Conservation (phyloP, 1,284 basidiomycete species). For the Boletus sp. region DNA sequence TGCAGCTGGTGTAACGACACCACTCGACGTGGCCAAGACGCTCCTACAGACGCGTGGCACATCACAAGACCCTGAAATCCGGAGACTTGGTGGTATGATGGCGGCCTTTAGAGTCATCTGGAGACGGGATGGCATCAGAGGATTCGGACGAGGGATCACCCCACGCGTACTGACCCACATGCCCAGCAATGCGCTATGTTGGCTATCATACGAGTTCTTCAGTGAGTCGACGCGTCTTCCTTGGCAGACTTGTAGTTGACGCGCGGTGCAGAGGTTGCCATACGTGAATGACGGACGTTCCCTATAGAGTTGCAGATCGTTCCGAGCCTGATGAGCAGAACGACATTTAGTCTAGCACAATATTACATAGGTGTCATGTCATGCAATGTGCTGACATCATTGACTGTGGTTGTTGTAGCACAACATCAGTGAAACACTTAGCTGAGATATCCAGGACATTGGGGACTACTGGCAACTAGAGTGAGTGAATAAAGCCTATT, state of each 20-base stretch:
- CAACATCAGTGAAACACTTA: no score
- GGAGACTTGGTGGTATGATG: conserved; percentile 82
- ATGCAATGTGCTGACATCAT: no score
- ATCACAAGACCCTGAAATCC: conserved; percentile 81
- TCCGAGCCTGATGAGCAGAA: conserved; percentile 12
- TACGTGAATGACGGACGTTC: conserved; percentile 47
- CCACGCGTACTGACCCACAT: conserved; percentile 95
- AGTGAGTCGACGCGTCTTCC: conserved; percentile 60
- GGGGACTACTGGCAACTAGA: no score
- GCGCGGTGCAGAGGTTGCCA: conserved; percentile 61
- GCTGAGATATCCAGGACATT: no score
- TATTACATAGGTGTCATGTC: no score
- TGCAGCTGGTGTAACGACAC: conserved; percentile 95
- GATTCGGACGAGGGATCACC: conserved; percentile 87
- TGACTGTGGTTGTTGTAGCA: no score
- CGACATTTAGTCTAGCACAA: background rate
- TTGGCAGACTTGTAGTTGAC: conserved; percentile 18
- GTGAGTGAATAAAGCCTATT: no score
- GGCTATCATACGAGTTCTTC: conserved; percentile 97
- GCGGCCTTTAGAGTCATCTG: conserved; percentile 93
- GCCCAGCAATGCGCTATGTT: conserved; percentile 97
- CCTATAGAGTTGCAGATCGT: conserved; percentile 17
- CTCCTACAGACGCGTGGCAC: conserved; percentile 93
- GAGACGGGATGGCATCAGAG: conserved; percentile 81
- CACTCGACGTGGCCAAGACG: conserved; percentile 98